Conservation (phyloP, 768 basidiomycete species). For the Lepiota brunneoincarnata region DNA sequence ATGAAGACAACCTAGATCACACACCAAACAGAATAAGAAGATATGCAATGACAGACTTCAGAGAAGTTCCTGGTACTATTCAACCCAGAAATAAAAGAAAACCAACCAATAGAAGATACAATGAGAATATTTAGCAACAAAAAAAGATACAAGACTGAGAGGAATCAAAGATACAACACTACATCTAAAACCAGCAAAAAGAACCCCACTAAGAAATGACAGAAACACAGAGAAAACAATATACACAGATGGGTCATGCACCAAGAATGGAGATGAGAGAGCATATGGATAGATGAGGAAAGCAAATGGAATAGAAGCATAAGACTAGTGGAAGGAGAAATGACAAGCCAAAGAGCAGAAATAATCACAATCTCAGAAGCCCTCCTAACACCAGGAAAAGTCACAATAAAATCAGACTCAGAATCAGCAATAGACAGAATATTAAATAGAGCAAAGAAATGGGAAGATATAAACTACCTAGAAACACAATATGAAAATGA, state of each 20-base stretch:
- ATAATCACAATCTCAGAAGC: conserved; percentile 7
- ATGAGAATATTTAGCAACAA: background rate
- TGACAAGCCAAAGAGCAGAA: conserved; percentile 19
- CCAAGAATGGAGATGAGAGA: background rate
- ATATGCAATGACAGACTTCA: background rate
- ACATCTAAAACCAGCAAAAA: conserved; percentile 15
- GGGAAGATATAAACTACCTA: conserved; percentile 16
- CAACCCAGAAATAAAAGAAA: background rate
- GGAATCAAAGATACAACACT: background rate
- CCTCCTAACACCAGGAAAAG: background rate
- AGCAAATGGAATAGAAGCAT: conserved; percentile 12
- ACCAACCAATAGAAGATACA: background rate
- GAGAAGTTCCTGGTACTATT: background rate
- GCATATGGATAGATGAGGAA: conserved; percentile 14
- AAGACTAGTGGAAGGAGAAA: conserved; percentile 15
- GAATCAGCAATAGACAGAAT: conserved; percentile 14
- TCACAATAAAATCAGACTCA: conserved; percentile 17
- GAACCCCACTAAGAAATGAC: conserved; percentile 15
- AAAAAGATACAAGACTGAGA: background rate
- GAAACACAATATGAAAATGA: background rate
- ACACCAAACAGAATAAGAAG: background rate
- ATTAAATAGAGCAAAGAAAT: background rate
- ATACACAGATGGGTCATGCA: conserved; percentile 14
- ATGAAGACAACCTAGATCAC: background rate
- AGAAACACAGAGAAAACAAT: conserved; percentile 10